Conservation (phyloP, 805 yeast genomes). For the Lipomyces yamanashiensis region DNA sequence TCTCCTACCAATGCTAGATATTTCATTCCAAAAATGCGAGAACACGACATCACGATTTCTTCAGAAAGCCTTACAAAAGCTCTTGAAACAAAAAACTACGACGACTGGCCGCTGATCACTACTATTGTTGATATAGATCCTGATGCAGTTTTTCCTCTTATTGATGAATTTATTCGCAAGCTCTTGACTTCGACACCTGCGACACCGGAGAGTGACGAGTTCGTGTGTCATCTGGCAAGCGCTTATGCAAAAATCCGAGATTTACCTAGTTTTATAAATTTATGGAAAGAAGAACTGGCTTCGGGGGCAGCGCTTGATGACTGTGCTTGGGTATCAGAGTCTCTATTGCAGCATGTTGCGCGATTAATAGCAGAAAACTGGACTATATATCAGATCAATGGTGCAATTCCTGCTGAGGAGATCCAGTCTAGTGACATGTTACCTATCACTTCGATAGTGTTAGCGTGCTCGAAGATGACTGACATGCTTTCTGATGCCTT, state of each 20-base stretch:
- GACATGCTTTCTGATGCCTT: constrained; percentile 1
- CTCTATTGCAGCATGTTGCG: constrained; percentile 8
- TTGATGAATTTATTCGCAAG: constrained; percentile 7
- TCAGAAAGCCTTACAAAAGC: constrained; percentile 17
- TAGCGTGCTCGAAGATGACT: constrained; percentile 10
- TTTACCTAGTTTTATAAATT: constrained; percentile 7
- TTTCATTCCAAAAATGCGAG: constrained; percentile 10
- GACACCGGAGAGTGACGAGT: not conserved
- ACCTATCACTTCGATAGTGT: constrained; percentile 6
- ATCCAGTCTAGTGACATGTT: constrained; percentile 2
- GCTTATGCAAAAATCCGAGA: constrained; percentile 22
- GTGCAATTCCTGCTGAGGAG: not conserved
- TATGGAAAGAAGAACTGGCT: constrained; percentile 23
- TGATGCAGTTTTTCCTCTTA: constrained; percentile 25
- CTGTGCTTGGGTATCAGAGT: constrained; percentile 11
- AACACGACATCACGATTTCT: constrained; percentile 13
- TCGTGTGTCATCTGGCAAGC: constrained; percentile 12
- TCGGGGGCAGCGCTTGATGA: not conserved
- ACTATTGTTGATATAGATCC: constrained; percentile 23
- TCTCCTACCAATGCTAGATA: constrained; percentile 13
- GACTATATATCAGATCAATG: constrained; percentile 11
- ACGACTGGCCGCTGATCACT: constrained; percentile 27
- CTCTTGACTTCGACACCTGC: not conserved
- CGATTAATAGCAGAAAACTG: constrained; percentile 8
- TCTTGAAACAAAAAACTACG: not conserved